phyloP scores from a whole-genome alignment of 768 basidiomycete species.

The Psilocybe azurescens region DNA sequence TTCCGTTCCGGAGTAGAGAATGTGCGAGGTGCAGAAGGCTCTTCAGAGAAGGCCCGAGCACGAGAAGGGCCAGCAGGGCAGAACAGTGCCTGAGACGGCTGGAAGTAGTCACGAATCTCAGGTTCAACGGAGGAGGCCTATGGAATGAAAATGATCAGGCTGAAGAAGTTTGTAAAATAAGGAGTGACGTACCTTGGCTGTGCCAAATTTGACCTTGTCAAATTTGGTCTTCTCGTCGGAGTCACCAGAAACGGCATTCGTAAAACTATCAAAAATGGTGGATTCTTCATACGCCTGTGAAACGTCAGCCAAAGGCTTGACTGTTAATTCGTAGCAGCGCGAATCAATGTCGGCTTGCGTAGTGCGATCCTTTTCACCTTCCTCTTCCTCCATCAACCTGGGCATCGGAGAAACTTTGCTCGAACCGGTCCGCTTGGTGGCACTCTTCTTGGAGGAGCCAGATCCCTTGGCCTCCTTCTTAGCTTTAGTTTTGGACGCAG shows the following conservation, averaged over 20 bases:
- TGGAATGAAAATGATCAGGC: slow-evolving; percentile 14
- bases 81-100: slow-evolving; percentile 38
- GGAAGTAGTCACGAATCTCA: slow-evolving; percentile 60
- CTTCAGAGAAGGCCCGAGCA: slow-evolving; percentile 30
- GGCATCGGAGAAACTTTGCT: slow-evolving; percentile 65
- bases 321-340: slow-evolving; percentile 82
- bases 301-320: slow-evolving; percentile 79
- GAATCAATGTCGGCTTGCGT: slow-evolving; percentile 67
- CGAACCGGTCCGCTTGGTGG: slow-evolving; percentile 39
- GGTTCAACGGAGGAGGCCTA: slow-evolving; percentile 64
- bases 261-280: slow-evolving; percentile 34
- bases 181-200: slow-evolving; percentile 51
- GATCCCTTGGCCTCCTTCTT: slow-evolving; percentile 38
- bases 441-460: slow-evolving; percentile 39
- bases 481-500: slow-evolving; percentile 35
- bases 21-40: slow-evolving; percentile 36
- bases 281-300: slow-evolving; percentile 66
- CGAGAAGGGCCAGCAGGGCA: slow-evolving; percentile 29
- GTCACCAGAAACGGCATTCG: slow-evolving; percentile 29
- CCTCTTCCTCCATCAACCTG: slow-evolving; percentile 57
- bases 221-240: slow-evolving; percentile 41
- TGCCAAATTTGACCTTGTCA: slow-evolving; percentile 41
- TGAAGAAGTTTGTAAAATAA: slow-evolving; percentile 17
- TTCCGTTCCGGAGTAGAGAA: slow-evolving; percentile 80
- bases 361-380: slow-evolving; percentile 36